These are phyloP conservation scores for Diplosphaera chodatii DNA, from an alignment of 139 green algal species.

Conservation along the genomic window DNA sequence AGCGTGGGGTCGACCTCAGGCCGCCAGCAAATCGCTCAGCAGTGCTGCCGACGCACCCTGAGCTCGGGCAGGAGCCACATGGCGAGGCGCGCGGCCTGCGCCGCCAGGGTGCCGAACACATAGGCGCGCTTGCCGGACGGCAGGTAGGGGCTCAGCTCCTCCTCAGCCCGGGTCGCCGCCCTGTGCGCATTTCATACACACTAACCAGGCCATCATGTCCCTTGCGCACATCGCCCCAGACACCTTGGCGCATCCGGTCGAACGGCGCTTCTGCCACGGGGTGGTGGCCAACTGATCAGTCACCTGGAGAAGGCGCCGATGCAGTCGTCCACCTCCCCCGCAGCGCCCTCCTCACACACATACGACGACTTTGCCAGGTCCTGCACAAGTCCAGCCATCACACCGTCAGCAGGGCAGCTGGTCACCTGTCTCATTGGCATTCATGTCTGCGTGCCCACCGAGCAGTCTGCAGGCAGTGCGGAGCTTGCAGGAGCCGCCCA, in stretches of 20 bases:
- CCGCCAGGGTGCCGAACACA: constrained; percentile 42
- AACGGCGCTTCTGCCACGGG: no score
- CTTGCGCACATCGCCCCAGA: no score
- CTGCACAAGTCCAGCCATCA: not conserved
- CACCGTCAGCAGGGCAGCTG: no score
- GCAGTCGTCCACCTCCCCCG: constrained; percentile 36
- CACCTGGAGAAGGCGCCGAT: constrained; percentile 22
- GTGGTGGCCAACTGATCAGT: no score
- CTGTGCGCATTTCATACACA: not conserved
- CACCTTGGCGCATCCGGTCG: no score
- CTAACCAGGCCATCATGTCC: no score
- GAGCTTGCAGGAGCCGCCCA: no score
- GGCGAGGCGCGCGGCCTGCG: constrained; percentile 31
- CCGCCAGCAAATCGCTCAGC: no score
- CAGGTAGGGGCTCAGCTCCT: constrained; percentile 44
- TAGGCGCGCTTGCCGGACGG: constrained; percentile 37
- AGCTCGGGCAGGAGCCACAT: constrained; percentile 56
- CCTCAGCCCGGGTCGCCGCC: constrained; percentile 26
- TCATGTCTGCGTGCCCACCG: no score
- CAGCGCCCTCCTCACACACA: constrained; percentile 45
- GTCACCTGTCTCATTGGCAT: no score
- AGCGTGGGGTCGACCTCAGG: no score
- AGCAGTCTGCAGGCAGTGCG: no score
- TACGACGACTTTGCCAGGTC: constrained; percentile 32
- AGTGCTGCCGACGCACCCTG: not conserved